phyloP scores from a whole-genome alignment of 257 asterid species.

The Nicotiana benthamiana region DNA sequence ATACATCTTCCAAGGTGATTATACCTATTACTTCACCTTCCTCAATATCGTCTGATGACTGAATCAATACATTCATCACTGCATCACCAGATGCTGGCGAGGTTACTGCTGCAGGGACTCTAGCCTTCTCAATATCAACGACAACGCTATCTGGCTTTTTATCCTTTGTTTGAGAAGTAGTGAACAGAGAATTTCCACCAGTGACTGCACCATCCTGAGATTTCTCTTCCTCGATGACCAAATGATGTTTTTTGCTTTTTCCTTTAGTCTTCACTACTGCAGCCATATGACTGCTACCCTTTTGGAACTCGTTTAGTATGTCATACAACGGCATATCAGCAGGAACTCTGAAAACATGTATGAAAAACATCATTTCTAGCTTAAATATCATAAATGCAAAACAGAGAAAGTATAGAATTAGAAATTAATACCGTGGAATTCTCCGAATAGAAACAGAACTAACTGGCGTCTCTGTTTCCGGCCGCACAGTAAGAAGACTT shows the following conservation, averaged over 20 bases:
- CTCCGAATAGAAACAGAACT: slow-evolving; percentile 80
- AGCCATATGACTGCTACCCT: slow-evolving; percentile 93
- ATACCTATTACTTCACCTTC: slow-evolving; percentile 84
- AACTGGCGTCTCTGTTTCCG: slow-evolving; percentile 88
- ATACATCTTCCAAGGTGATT: slow-evolving; percentile 88
- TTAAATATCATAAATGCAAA: neutral
- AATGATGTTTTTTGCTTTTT: slow-evolving; percentile 32
- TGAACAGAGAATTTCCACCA: slow-evolving; percentile 28
- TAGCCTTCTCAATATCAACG: slow-evolving; percentile 49
- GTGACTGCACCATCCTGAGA: slow-evolving; percentile 31
- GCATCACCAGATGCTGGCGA: slow-evolving; percentile 26
- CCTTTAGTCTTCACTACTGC: slow-evolving; percentile 70
- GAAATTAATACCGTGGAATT: slow-evolving; percentile 62
- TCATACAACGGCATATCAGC: slow-evolving; percentile 89
- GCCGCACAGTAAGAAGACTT: slow-evolving; percentile 80
- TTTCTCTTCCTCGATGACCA: slow-evolving; percentile 33
- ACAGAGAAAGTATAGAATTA: slow-evolving; percentile 3
- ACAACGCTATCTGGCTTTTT: slow-evolving; percentile 35
- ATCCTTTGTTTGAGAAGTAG: slow-evolving; percentile 39
- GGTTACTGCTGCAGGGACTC: slow-evolving; percentile 27
- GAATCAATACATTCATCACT: slow-evolving; percentile 22
- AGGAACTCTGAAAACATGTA: slow-evolving; percentile 58
- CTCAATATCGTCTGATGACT: slow-evolving; percentile 50
- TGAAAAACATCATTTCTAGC: neutral
- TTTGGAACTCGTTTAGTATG: slow-evolving; percentile 79